Evolutionary conservation across 495 filamentous ascomycete species (phyloP), one percentile per base, ranked within the genome.

Genomic region (Tirmania nivea): DNA sequence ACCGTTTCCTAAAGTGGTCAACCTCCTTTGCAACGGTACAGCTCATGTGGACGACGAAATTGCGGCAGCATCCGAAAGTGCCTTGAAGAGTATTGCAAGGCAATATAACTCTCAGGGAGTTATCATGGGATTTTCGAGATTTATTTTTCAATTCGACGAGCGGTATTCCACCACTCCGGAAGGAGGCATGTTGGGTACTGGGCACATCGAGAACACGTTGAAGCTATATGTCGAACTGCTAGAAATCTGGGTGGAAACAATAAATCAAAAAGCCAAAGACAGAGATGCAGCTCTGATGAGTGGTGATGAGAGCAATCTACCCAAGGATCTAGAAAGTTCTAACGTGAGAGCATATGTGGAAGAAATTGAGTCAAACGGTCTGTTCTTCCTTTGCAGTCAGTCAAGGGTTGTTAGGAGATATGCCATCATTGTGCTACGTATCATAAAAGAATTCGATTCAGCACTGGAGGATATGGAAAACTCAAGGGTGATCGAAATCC

Each of bases 301-400:
- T 51, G 73, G 71, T 20, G 76, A 78, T 14, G 76, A 75, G 55
- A 75, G 72, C 6, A 80, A 68, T 52, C 70, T 77, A 49, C 74
- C 72, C 45, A 73, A 86, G 51, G 86, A 89, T 53, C 72, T 96
- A 21, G 90, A 97, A 64, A 67, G 88, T 37, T 90, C 87, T 1
- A 81, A 78, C 52, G 79, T 92, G 12, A 83, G 85, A 68, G 84
- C 84, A 5, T 83, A 95, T 57, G 87, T 96, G 14, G 92, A 99
- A 59, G 89, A 95, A 61, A 83, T 96, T 42, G 90, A 99, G 63
- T 88, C 89, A 16, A 89, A 95, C 64, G 90, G 92, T 0, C 67
- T 99, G n/a, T 96, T 99, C 71, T 96, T 99, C 65, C 68, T 99
- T 5, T 96, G 92, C 64, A 96, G 90, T 0, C 92, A 95, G 57